Conservation (phyloP, 2,329 filamentous ascomycete genomes). For the Paracorniculantispora psalliotae region DNA sequence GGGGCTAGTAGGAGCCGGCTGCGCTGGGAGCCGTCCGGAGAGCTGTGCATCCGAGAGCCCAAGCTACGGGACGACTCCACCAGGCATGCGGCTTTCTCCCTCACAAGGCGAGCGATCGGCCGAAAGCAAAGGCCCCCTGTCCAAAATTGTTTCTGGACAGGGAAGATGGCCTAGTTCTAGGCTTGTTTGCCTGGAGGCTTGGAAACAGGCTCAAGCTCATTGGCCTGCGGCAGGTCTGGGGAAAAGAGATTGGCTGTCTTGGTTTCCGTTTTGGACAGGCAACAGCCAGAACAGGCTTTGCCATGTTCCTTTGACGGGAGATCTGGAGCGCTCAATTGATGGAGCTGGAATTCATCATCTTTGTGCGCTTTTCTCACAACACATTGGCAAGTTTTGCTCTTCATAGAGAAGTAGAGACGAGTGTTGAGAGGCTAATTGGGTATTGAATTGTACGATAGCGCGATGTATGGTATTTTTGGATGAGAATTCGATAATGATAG, state of each 20-base stretch:
- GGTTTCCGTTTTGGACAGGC: neutral
- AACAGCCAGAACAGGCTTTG: neutral
- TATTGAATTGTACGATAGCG: too few species aligned
- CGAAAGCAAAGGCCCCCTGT: neutral
- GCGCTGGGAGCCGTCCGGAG: slow-evolving; percentile 8
- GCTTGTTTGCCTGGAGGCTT: neutral
- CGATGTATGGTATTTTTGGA: too few species aligned
- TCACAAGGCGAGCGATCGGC: neutral
- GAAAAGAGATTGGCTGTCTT: slow-evolving; percentile 4
- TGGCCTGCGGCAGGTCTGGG: neutral
- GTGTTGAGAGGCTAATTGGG: too few species aligned
- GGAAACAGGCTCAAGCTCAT: neutral
- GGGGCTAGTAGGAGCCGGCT: neutral
- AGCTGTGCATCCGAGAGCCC: slow-evolving; percentile 1
- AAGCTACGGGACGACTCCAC: neutral
- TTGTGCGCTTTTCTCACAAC: too few species aligned
- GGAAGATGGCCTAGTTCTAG: neutral
- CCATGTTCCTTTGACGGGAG: too few species aligned
- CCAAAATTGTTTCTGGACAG: neutral
- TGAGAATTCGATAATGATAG: neutral
- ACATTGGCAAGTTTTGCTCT: too few species aligned
- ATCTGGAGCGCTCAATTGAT: too few species aligned
- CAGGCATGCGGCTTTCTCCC: neutral
- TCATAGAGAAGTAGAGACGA: too few species aligned
- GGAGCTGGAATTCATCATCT: neutral